Base-by-base conservation (phyloP, 2,329 filamentous ascomycete species). In the Sarocladium brachiariae region DNA sequence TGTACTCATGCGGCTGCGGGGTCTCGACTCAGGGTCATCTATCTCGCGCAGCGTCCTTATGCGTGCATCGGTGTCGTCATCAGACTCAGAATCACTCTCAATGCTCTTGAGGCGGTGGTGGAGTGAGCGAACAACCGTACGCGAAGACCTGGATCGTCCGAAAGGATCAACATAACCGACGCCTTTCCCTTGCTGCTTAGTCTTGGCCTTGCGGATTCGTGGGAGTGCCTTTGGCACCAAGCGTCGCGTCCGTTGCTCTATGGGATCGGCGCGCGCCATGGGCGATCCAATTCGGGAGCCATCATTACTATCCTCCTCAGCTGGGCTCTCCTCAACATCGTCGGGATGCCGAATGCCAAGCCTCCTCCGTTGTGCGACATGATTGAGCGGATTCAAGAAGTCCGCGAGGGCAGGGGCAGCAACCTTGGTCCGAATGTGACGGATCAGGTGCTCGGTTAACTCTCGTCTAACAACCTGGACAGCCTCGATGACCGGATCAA, bases 401-500 rank as follows among this genome's bases (percentile, higher is more conserved):
- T 89, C 81, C 57, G 88, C 86, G 33, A 99, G 75, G 38, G 83
- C 78, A 2, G 90, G 89, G 6, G 85, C 87, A 8, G 88, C 91
- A 45, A 97, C 83, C 59, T 92, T 87, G 39, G 86, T 87, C 59
- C 91, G 90, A 61, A 97, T 87, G 64, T 96, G 90, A 56, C 87
- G 82, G 55, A 97, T 82, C 31, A 99, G 73, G 65, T 95, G 93
- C 63, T 95, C 87, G 53, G 81, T 84, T 63, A 99, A 74, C 65
- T 97, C 91, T 50, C 82, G 80, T 49, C 86, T 80, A 50, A 96
- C 78, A 39, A 87, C 78, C 54, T 91, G 83, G 34, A 90, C 75
- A 30, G 93, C 92, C 62, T 95, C 92, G 46, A 76, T 71, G 4
- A 92, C 88, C n/a, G 93, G 92, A 65, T 99, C 92, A 56, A 96